A percentile compares a stretch with the other conserved stretches of the same genome.
phyloP scores from a whole-genome alignment of 2,329 filamentous ascomycete genomes.

The Neobulgaria alba region DNA sequence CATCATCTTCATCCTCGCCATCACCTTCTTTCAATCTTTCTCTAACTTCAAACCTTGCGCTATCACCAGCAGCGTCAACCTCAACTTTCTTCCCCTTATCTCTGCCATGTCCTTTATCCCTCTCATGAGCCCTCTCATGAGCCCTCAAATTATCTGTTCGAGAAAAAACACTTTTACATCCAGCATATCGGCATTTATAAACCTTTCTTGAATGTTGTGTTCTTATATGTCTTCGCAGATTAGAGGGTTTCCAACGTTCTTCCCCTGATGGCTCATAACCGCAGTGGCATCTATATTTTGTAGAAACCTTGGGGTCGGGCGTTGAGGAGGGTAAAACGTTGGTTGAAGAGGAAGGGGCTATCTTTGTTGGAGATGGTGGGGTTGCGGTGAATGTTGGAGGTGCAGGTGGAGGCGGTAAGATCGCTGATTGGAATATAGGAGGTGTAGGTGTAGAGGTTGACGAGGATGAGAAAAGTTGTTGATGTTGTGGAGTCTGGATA shows the following conservation, averaged over 20 bases:
- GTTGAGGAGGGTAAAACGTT: no score
- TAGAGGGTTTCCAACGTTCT: conserved; percentile 23
- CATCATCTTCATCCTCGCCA: no score
- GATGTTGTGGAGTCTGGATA: no score
- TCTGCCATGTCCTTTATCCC: conserved; percentile 16
- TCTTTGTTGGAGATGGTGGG: background rate
- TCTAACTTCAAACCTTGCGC: background rate
- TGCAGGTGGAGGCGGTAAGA: background rate
- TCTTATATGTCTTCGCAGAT: conserved; percentile 20
- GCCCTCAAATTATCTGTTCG: conserved; percentile 22
- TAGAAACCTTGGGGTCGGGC: conserved; percentile 1
- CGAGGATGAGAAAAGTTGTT: background rate
- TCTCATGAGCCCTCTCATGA: conserved; percentile 14
- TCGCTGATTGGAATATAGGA: background rate
- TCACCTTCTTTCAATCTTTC: no score
- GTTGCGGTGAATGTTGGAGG: no score
- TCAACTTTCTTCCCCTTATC: background rate
- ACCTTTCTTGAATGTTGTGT: conserved; percentile 17
- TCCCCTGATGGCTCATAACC: conserved; percentile 17
- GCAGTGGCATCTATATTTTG: conserved; percentile 14
- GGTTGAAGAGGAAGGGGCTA: background rate
- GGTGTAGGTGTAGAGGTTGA: background rate
- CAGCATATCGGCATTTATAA: conserved; percentile 12
- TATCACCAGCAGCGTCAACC: background rate
- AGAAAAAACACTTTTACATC: conserved; percentile 18